A percentile compares a stretch with the other conserved stretches of the same genome.
phyloP scores from a whole-genome alignment of 352 stramenopile species.

The Peronospora destructor region DNA sequence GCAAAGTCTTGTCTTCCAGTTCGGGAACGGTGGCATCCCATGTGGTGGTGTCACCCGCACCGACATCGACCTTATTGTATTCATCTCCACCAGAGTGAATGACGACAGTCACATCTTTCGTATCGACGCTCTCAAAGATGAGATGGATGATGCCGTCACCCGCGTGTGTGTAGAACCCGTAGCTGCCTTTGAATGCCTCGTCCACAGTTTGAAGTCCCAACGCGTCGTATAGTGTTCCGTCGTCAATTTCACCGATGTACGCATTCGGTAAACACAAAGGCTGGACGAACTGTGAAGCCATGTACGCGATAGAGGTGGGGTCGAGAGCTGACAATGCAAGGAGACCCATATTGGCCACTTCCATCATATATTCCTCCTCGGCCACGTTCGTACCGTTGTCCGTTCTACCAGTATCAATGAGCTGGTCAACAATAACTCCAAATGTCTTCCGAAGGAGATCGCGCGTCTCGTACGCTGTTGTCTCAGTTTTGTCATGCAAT shows the following conservation, averaged over 20 bases:
- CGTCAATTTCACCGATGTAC: conserved; percentile 38
- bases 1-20: conserved; percentile 34
- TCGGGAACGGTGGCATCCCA: conserved; percentile 27
- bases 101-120: conserved; percentile 27
- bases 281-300: conserved; percentile 46
- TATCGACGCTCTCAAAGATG: conserved; percentile 31
- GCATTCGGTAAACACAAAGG: conserved; percentile 39
- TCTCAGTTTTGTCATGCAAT: conserved; percentile 7
- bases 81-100: conserved; percentile 22
- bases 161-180: conserved; percentile 22
- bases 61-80: conserved; percentile 18
- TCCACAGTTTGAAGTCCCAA: conserved; percentile 21
- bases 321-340: conserved; percentile 28
- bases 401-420: conserved; percentile 24
- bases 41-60: conserved; percentile 13
- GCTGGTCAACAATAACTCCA: conserved; percentile 24
- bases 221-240: conserved; percentile 32
- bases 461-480: conserved; percentile 18
- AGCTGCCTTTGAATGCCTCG: conserved; percentile 35
- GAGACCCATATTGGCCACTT: conserved; percentile 28
- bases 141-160: conserved; percentile 25
- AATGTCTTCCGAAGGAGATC: conserved; percentile 26
- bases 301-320: conserved; percentile 34
- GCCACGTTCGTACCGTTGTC: conserved; percentile 19
- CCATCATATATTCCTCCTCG: conserved; percentile 29